These are phyloP conservation scores for Rhizomucor pusillus DNA, from an alignment of 371 early-diverging fungal species.

Conservation along the genomic window DNA sequence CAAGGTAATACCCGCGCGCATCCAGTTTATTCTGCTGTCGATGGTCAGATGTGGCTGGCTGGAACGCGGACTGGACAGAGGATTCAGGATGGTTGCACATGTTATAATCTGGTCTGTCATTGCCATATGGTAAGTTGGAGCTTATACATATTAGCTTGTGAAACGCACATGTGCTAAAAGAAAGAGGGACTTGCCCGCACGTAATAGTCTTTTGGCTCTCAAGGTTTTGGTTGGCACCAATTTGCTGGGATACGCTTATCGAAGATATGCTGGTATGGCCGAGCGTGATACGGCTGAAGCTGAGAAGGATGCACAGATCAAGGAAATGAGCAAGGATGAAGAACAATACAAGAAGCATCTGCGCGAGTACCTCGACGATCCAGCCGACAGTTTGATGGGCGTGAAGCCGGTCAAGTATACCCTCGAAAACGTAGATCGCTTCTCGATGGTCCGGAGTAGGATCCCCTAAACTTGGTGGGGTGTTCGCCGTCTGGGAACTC, in stretches of 20 bases:
- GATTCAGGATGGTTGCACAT: conserved; percentile 24
- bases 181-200: too few species aligned
- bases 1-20: conserved; percentile 24
- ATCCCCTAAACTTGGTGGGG: conserved; percentile 49
- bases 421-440: conserved; percentile 86
- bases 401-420: conserved; percentile 48
- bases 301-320: conserved; percentile 44
- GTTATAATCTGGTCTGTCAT: conserved; percentile 15
- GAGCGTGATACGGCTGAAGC: conserved; percentile 52
- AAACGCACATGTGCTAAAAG: background rate
- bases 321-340: conserved; percentile 59
- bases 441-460: conserved; percentile 86
- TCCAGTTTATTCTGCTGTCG: conserved; percentile 27
- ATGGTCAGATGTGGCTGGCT: conserved; percentile 33
- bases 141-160: background rate
- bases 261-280: conserved; percentile 59
- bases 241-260: conserved; percentile 68
- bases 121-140: conserved; percentile 29
- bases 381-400: conserved; percentile 41
- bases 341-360: conserved; percentile 29
- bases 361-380: conserved; percentile 31
- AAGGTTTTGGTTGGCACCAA: conserved; percentile 76
- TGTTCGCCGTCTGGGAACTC: too few species aligned
- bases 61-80: conserved; percentile 32
- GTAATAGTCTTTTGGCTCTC: conserved; percentile 52